phyloP scores from a whole-genome alignment of 2,329 filamentous ascomycete genomes.

The Xylariaceae sp. region DNA sequence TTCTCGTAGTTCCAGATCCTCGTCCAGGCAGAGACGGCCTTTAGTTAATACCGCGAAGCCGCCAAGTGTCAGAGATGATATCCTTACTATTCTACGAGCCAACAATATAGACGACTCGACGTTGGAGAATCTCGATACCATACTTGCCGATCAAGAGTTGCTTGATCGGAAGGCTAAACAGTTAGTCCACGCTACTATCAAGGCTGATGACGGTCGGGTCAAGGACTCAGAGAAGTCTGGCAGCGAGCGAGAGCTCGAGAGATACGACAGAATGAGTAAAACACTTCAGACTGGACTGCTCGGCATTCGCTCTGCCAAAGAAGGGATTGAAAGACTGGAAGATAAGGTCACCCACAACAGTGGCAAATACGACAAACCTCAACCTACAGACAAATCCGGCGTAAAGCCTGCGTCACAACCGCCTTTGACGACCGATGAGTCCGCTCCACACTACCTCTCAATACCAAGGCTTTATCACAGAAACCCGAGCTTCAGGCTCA shows the following conservation, averaged over 20 bases:
- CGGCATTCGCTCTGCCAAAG: slow-evolving; percentile 47
- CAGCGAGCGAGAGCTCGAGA: slow-evolving; percentile 38
- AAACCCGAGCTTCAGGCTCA: slow-evolving; percentile 42
- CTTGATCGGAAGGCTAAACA: slow-evolving; percentile 27
- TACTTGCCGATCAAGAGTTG: slow-evolving; percentile 38
- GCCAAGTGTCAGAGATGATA: slow-evolving; percentile 50
- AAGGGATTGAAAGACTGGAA: slow-evolving; percentile 54
- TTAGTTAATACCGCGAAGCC: slow-evolving; percentile 50
- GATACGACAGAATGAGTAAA: slow-evolving; percentile 47
- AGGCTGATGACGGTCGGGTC: slow-evolving; percentile 26
- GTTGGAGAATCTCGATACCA: slow-evolving; percentile 51
- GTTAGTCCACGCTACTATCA: slow-evolving; percentile 26
- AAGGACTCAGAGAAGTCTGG: slow-evolving; percentile 26
- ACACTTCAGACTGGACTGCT: slow-evolving; percentile 46
- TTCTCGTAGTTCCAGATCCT: slow-evolving; percentile 33
- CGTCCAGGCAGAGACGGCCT: slow-evolving; percentile 40
- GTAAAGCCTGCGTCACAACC: not conserved
- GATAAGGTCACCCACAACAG: slow-evolving; percentile 43
- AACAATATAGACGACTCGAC: slow-evolving; percentile 56
- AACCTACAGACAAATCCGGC: slow-evolving; percentile 4
- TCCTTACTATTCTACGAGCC: slow-evolving; percentile 46
- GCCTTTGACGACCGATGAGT: slow-evolving; percentile 22
- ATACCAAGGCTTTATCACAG: slow-evolving; percentile 44
- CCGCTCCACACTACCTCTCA: slow-evolving; percentile 36
- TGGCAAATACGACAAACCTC: slow-evolving; percentile 20